Percentiles rank a stretch among this genome's conserved stretches.
Conservation (phyloP, 257 asterid species). For the Nicotiana paniculata region DNA sequence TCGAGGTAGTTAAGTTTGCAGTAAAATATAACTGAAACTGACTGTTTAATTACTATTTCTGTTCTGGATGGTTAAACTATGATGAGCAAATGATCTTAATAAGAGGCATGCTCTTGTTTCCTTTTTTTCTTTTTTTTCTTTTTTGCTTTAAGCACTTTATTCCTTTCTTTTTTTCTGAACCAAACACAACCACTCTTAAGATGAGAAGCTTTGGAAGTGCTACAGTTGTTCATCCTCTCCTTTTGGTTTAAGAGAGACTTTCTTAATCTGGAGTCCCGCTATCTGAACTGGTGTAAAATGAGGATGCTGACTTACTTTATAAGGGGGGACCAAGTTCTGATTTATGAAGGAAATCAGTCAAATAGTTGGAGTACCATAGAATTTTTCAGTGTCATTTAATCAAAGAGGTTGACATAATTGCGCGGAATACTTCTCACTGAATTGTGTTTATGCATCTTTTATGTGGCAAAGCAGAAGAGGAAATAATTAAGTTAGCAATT, state of each 20-base stretch:
- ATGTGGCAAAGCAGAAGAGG: background rate
- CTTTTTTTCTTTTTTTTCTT: background rate
- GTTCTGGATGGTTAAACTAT: background rate
- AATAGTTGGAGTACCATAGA: background rate
- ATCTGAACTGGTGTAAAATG: background rate
- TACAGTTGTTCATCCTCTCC: background rate
- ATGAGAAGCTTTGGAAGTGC: background rate
- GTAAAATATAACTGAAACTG: background rate
- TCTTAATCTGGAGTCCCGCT: background rate
- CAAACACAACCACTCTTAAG: background rate
- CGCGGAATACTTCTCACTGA: background rate
- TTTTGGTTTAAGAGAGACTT: background rate
- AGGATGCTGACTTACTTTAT: background rate
- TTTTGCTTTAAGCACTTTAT: background rate
- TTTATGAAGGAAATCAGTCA: background rate
- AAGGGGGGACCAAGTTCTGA: background rate
- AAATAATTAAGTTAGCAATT: background rate
- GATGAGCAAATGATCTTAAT: background rate
- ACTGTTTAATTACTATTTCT: background rate
- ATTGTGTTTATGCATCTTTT: background rate
- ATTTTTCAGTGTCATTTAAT: background rate
- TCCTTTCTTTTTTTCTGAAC: background rate
- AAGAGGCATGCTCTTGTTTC: background rate
- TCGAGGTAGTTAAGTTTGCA: constrained; percentile 55
- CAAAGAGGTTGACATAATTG: background rate